Conservation (phyloP, 208 protist genomes). For the Blastocrithidia nonstop region DNA sequence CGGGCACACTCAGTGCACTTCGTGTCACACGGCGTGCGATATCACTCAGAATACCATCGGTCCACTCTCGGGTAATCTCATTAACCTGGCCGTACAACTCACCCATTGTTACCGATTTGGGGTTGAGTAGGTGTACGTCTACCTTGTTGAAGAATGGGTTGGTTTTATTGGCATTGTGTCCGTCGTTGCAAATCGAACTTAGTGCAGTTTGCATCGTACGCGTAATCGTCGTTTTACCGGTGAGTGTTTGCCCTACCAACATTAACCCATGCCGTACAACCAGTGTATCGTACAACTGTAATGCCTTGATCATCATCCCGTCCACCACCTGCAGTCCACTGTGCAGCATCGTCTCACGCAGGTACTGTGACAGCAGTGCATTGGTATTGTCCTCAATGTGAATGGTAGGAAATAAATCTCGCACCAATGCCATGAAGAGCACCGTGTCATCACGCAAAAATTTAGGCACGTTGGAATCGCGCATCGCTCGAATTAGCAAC, state of each 20-base stretch:
- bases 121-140: slow-evolving; percentile 81
- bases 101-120: slow-evolving; percentile 93
- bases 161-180: slow-evolving; percentile 24
- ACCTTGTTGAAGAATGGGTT: slow-evolving; percentile 76
- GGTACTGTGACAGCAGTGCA: slow-evolving; percentile 62
- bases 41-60: slow-evolving; percentile 92
- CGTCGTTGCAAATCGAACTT: slow-evolving; percentile 64
- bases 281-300: slow-evolving; percentile 91
- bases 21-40: slow-evolving; percentile 81
- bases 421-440: slow-evolving; percentile 88
- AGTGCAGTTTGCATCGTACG: slow-evolving; percentile 63
- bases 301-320: slow-evolving; percentile 71
- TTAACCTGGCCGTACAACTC: slow-evolving; percentile 95
- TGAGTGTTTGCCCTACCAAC: slow-evolving; percentile 92
- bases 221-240: slow-evolving; percentile 86
- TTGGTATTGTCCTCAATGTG: slow-evolving; percentile 66
- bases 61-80: slow-evolving; percentile 94
- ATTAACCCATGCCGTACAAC: slow-evolving; percentile 89
- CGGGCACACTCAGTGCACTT: slow-evolving; percentile 36
- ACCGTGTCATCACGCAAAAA: slow-evolving; percentile 89
- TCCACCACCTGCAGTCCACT: slow-evolving; percentile 67
- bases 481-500: slow-evolving; percentile 90
- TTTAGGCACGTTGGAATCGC: slow-evolving; percentile 90
- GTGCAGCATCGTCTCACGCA: slow-evolving; percentile 52
- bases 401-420: slow-evolving; percentile 87